Percentiles rank a stretch among this genome's conserved stretches.
phyloP scores from a whole-genome alignment of 306 rosid species.

The Medicago lupulina region DNA sequence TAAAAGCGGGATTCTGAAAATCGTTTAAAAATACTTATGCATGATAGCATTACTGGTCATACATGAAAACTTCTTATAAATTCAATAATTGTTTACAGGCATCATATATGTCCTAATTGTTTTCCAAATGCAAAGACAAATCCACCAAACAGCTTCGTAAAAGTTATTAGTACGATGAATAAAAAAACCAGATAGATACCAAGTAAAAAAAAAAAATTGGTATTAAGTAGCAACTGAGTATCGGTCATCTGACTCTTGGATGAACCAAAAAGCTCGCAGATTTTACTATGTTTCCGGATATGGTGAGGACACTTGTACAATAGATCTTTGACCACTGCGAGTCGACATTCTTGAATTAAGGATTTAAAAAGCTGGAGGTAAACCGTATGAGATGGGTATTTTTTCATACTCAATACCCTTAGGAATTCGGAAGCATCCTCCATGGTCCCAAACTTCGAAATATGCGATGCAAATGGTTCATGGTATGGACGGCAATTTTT shows the following conservation, averaged over 20 bases:
- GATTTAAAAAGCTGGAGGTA: constrained; percentile 65
- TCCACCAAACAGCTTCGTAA: constrained; percentile 36
- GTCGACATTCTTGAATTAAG: constrained; percentile 73
- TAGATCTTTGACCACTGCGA: constrained; percentile 74
- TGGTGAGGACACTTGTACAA: constrained; percentile 81
- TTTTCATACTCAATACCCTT: constrained; percentile 63
- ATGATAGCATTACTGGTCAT: constrained; percentile 15
- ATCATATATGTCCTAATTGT: neutral
- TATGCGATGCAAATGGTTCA: constrained; percentile 62
- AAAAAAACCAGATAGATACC: neutral
- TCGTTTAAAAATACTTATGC: constrained; percentile 29
- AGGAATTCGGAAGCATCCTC: constrained; percentile 71
- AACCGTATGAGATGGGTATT: constrained; percentile 55
- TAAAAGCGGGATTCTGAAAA: constrained; percentile 27
- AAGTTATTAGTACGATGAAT: constrained; percentile 19
- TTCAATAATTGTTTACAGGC: constrained; percentile 16
- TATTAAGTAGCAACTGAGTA: constrained; percentile 40
- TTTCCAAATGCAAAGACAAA: constrained; percentile 30
- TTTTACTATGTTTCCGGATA: constrained; percentile 57
- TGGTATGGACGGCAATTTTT: constrained; percentile 68
- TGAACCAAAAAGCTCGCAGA: constrained; percentile 74
- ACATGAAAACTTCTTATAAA: constrained; percentile 25
- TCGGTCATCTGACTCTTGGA: constrained; percentile 36
- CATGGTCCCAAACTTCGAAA: constrained; percentile 76
- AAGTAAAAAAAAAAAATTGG: neutral